phyloP scores from a whole-genome alignment of 305 asterid genomes.

The Solanum chacoense region DNA sequence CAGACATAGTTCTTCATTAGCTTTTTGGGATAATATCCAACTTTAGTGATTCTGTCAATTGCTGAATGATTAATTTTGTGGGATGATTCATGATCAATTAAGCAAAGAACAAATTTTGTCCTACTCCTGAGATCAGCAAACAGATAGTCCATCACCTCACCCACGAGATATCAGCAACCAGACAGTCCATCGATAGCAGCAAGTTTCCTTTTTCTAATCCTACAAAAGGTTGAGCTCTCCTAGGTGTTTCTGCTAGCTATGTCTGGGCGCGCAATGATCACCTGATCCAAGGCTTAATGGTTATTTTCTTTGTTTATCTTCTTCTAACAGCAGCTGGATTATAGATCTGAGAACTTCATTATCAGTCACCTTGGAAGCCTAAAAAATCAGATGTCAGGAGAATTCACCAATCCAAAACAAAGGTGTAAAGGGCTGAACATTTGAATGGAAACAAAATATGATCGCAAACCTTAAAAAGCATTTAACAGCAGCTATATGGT shows the following conservation, averaged over 20 bases:
- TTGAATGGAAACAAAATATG: background rate
- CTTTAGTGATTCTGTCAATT: no score
- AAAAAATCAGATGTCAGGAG: conserved; percentile 1
- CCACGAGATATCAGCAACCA: background rate
- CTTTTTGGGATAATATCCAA: background rate
- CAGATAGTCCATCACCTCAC: background rate
- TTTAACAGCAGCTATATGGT: background rate
- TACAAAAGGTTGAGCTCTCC: background rate
- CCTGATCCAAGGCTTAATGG: background rate
- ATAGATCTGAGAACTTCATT: conserved; percentile 75
- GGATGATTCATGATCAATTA: background rate
- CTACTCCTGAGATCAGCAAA: background rate
- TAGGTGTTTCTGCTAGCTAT: background rate
- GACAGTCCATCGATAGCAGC: background rate
- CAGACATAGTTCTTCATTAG: background rate
- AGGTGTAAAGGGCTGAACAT: background rate
- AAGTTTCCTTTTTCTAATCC: background rate
- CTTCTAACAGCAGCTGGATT: conserved; percentile 72
- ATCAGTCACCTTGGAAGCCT: conserved; percentile 42
- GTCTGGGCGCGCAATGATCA: background rate
- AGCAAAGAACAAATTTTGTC: background rate
- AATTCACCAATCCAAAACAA: conserved; percentile 3
- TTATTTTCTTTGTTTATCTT: conserved; percentile 59
- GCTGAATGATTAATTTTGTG: background rate
- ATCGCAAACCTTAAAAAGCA: background rate